These are phyloP conservation scores for Cyberlindnera mississippiensis DNA, from an alignment of 805 yeast species.

Conservation along the genomic window DNA sequence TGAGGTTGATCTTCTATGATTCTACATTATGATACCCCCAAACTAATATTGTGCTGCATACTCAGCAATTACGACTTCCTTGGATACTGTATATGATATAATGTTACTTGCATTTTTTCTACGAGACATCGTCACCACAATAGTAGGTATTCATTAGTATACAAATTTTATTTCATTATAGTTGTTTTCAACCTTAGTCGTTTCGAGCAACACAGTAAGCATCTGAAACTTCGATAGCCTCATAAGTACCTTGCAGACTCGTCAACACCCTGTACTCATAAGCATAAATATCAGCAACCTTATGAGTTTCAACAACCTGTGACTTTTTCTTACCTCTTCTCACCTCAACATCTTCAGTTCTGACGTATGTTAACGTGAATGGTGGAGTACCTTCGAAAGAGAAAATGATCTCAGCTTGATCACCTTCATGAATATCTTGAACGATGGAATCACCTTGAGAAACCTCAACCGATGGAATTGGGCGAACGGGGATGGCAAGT, in stretches of 20 bases:
- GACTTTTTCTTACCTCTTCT: conserved; percentile 41
- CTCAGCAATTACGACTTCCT: neutral
- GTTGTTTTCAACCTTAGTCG: conserved; percentile 21
- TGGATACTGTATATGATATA: too few species aligned
- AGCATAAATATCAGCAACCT: conserved; percentile 58
- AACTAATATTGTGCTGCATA: too few species aligned
- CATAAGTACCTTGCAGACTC: conserved; percentile 88
- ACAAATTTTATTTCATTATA: neutral
- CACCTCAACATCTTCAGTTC: conserved; percentile 52
- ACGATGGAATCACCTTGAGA: conserved; percentile 71
- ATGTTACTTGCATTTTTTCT: too few species aligned
- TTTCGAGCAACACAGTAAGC: conserved; percentile 62
- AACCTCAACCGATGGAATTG: conserved; percentile 77
- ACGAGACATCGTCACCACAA: too few species aligned
- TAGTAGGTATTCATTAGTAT: conserved; percentile 1
- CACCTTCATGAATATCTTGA: conserved; percentile 92
- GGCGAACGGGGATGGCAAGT: conserved; percentile 42
- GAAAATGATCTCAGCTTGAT: conserved; percentile 82
- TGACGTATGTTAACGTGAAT: conserved; percentile 76
- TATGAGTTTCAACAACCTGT: conserved; percentile 57
- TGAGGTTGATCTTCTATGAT: too few species aligned
- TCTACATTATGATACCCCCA: neutral
- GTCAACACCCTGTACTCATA: conserved; percentile 70
- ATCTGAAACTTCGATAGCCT: conserved; percentile 87
- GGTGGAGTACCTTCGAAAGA: conserved; percentile 88